Base-by-base conservation (phyloP, 2,329 filamentous ascomycete genomes). In the Fusarium continuum region DNA sequence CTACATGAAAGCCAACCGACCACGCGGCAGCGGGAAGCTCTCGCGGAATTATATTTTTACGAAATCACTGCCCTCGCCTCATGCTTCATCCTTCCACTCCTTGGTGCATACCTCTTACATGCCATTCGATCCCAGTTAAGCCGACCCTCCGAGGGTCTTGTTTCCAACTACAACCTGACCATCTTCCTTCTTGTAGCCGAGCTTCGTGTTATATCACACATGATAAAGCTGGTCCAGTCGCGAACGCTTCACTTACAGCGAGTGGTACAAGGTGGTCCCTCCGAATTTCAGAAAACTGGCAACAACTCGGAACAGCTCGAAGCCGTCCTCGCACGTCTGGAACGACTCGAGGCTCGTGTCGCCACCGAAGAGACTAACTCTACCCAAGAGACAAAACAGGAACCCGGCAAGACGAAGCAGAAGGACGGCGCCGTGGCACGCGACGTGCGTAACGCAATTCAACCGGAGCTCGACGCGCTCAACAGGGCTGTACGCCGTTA, bases 101-200 rank as follows among this genome's bases (percentile, higher is more conserved):
- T 92, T 5, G 91, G 91, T n/a, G 91, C 93, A 23, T 95, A 90
- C 76, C 80, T 97, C 32, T 82, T 98, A 10, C 93, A 97, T 73
- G 80, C 86, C 17, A 91, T 97, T 55, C 87, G 94, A 45, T 85
- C 84, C 8, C 92, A 94, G 69, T 85, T 98, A 16, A 93, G 91
- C 20, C 84, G 91, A 3, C 91, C 91, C 0, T 93, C 92, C 0
- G 93, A 96, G 74, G 91, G 91, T 2, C 81, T 98, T 10, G 89
- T 98, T 7, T 96, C 92, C 5, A 91, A 97, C 75, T 96, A 94
- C 78, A 97, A 97, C 75, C 82, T 98, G 50, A 93, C 90, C 11
- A 91, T 98, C 47, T 98, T 97, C 75, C 81, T 97, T 4, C 83
- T 97, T 16, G 91, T 91, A 1, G 91, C 94, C 4, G 94, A 98